Percentiles rank a stretch among this genome's conserved stretches.
Conservation (phyloP, 345 rosid species). For the Gossypium stocksii region DNA sequence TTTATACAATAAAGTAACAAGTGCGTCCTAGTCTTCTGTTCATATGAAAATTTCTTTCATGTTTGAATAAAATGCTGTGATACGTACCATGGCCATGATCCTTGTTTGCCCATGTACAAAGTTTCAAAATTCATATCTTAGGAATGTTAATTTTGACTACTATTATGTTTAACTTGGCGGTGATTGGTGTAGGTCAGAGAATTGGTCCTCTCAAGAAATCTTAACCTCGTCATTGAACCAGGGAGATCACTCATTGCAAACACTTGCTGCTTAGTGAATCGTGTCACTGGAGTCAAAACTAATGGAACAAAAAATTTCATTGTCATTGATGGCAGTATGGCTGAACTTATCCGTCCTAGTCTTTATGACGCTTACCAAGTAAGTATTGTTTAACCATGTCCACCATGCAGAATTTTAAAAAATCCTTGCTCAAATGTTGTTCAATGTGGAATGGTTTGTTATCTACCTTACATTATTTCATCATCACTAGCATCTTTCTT, state of each 20-base stretch:
- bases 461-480: background rate
- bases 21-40: background rate
- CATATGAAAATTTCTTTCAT: background rate
- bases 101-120: background rate
- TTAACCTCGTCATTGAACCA: slow-evolving; percentile 89
- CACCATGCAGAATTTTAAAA: slow-evolving; percentile 9
- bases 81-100: background rate
- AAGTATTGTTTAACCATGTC: slow-evolving; percentile 16
- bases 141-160: background rate
- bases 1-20: background rate
- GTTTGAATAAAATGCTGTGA: background rate
- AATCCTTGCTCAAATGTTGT: background rate
- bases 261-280: slow-evolving; percentile 89
- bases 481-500: background rate
- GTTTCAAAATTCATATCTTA: background rate
- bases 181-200: slow-evolving; percentile 64
- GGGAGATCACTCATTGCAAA: slow-evolving; percentile 97
- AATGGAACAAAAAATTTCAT: slow-evolving; percentile 91
- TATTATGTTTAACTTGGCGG: background rate
- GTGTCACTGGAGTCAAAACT: slow-evolving; percentile 90
- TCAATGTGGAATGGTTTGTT: too few species aligned
- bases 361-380: slow-evolving; percentile 98
- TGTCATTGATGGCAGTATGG: slow-evolving; percentile 98
- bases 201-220: slow-evolving; percentile 70
- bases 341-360: slow-evolving; percentile 97